Evolutionary conservation across 345 rosid species (phyloP).

Genomic region (Acer yangbiense): DNA sequence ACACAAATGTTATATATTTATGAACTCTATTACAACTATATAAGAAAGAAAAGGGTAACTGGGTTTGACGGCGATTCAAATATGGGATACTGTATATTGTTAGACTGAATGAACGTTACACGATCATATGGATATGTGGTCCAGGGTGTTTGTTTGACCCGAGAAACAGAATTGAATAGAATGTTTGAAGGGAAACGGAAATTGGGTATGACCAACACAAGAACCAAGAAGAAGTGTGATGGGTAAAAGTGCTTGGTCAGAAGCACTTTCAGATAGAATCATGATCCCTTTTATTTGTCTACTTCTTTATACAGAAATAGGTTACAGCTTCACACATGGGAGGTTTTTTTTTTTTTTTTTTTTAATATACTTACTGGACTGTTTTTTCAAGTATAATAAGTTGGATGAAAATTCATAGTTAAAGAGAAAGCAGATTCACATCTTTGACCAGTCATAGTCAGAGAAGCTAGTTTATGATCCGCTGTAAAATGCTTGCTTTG

Average conservation of each 20-base stretch:
- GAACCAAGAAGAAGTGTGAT: slow-evolving; percentile 3
- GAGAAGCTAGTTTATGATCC: not conserved
- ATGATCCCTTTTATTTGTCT: slow-evolving; percentile 10
- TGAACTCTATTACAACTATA: too few species aligned
- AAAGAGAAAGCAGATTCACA: too few species aligned
- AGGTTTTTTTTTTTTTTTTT: too few species aligned
- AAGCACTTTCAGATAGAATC: slow-evolving; percentile 6
- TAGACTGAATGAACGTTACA: too few species aligned
- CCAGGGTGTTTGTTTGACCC: not conserved
- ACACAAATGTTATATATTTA: too few species aligned
- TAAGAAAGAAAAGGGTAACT: not conserved
- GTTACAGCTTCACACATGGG: not conserved
- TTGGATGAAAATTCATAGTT: not conserved
- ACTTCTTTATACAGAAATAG: not conserved
- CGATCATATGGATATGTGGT: too few species aligned
- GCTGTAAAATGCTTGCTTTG: not conserved
- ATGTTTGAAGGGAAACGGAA: not conserved
- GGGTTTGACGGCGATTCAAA: too few species aligned
- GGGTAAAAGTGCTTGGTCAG: slow-evolving; percentile 25
- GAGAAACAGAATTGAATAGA: not conserved
- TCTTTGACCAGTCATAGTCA: not conserved
- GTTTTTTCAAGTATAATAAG: not conserved
- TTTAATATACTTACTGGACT: not conserved
- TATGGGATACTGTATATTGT: too few species aligned
- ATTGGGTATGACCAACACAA: not conserved